Base-by-base conservation (phyloP, 2,329 filamentous ascomycete species). In the Paramyrothecium roridum region DNA sequence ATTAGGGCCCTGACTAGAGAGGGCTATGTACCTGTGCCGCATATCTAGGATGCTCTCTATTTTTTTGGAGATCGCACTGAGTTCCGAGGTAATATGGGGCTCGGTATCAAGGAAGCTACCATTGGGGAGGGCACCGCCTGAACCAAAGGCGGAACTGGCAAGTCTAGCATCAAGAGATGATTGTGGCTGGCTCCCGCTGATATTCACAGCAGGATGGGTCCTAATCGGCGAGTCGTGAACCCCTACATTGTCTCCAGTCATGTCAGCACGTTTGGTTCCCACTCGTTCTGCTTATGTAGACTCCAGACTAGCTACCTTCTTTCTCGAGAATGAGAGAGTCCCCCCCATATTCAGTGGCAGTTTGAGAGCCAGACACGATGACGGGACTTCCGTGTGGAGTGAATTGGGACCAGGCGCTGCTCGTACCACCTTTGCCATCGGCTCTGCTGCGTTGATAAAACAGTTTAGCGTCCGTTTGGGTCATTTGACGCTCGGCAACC, bases 381-480 rank as follows among this genome's bases (percentile, higher is more conserved):
- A 74, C 61, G 13, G 81, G 80, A 56, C 81, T 83, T 16, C 71
- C 74, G 20, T 75, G 72, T 11, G 78, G 76, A 13, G 76, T 78
- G 45, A 67, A 61, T 50, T 79, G 76, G 53, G 69, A 70, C 68
- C 73, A 76, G 13, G n/a, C 37, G 55, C 62, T 69, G 64, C 70
- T 56, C 62, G 71, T 55, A 64, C 67, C 51, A 61, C 62, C 63
- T 70, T 79, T 61, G 66, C 67, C 54, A 59, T 88, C 88, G 56
- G 87, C 78, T 71, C 92, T 90, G 72, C 91, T 92, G 61, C 90
- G 83, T 75, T 97, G 93, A 72, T 96, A 99, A 76, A 98, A 96
- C 59, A 97, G 82, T 73, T 96, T 98, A 57, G 93, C 91, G 70
- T 99, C 95, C 23, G 90, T 88, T 71, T 96, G 92, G 67, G 89